Conservation (phyloP, 805 yeast genomes). For the Allodekkera sacchari region DNA sequence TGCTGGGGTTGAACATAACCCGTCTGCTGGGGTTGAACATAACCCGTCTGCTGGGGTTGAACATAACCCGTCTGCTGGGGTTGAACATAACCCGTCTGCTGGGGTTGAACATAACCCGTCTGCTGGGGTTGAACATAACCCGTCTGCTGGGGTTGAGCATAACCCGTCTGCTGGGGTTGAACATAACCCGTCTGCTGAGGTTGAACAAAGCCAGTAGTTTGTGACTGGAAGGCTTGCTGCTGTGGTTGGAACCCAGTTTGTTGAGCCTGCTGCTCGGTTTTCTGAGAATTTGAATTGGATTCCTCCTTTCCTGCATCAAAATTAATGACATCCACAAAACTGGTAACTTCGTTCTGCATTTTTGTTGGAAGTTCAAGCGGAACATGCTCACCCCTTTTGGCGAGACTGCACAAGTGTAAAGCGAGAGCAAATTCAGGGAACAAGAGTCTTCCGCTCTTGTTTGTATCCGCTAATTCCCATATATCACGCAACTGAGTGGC, state of each 20-base stretch:
- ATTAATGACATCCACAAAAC: slow-evolving; percentile 84
- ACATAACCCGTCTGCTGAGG: slow-evolving; percentile 21
- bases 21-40: too few relatives aligned
- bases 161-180: background rate
- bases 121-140: slow-evolving; percentile 37
- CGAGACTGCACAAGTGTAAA: slow-evolving; percentile 74
- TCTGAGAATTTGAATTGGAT: slow-evolving; percentile 5
- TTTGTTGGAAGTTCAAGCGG: slow-evolving; percentile 67
- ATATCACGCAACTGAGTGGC: slow-evolving; percentile 74
- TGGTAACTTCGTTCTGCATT: slow-evolving; percentile 74
- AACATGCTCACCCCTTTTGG: slow-evolving; percentile 67
- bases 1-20: too few relatives aligned
- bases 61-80: too few relatives aligned
- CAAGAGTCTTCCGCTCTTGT: slow-evolving; percentile 72
- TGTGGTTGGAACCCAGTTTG: slow-evolving; percentile 15
- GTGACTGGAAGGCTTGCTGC: too few relatives aligned
- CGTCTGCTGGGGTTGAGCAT: slow-evolving; percentile 17
- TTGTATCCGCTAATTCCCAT: slow-evolving; percentile 89
- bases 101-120: slow-evolving; percentile 38
- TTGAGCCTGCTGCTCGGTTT: slow-evolving; percentile 16
- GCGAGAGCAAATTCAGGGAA: slow-evolving; percentile 95
- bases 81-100: too few relatives aligned
- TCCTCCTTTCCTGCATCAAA: slow-evolving; percentile 52
- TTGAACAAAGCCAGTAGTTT: slow-evolving; percentile 6
- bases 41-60: too few relatives aligned